Evolutionary conservation across 257 asterid genomes (phyloP).

Genomic region (Solanum gracilifrons): DNA sequence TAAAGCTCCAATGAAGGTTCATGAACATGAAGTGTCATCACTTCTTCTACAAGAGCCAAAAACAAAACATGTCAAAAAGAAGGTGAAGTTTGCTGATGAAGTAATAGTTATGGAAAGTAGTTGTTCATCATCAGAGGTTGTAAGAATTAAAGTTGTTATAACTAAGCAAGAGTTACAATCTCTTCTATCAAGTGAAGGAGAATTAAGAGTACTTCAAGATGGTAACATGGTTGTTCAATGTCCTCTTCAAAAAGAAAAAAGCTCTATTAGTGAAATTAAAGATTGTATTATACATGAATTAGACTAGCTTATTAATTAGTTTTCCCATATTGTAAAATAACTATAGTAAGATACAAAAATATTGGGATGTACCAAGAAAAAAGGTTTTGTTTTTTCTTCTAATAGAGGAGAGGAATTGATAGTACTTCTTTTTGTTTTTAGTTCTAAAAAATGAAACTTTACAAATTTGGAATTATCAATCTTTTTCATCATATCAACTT

Average conservation of each 20-base stretch:
- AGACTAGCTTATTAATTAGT: neutral
- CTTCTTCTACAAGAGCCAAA: slow-evolving; percentile 19
- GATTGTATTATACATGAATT: neutral
- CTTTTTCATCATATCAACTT: neutral
- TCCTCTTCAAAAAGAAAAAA: slow-evolving; percentile 15
- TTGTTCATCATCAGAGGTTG: slow-evolving; percentile 16
- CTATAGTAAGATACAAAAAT: neutral
- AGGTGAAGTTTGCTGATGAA: slow-evolving; percentile 29
- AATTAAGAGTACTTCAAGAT: slow-evolving; percentile 27
- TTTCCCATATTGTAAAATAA: neutral
- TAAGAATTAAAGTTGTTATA: slow-evolving; percentile 64
- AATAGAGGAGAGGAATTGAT: no score
- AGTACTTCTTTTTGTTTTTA: neutral
- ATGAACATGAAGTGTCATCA: slow-evolving; percentile 36
- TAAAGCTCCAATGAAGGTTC: slow-evolving; percentile 38
- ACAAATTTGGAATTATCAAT: neutral
- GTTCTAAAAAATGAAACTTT: neutral
- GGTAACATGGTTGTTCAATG: slow-evolving; percentile 15
- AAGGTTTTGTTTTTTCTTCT: neutral
- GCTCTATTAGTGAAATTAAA: neutral
- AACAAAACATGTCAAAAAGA: slow-evolving; percentile 7
- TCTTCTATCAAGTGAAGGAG: slow-evolving; percentile 29
- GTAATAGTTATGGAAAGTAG: slow-evolving; percentile 9
- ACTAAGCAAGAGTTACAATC: slow-evolving; percentile 57
- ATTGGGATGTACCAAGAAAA: neutral